Percentiles rank a stretch among this genome's conserved stretches.
These are phyloP conservation scores for Exophiala phaeomuriformis DNA, from an alignment of 2,329 filamentous ascomycete genomes.

Conservation along the genomic window DNA sequence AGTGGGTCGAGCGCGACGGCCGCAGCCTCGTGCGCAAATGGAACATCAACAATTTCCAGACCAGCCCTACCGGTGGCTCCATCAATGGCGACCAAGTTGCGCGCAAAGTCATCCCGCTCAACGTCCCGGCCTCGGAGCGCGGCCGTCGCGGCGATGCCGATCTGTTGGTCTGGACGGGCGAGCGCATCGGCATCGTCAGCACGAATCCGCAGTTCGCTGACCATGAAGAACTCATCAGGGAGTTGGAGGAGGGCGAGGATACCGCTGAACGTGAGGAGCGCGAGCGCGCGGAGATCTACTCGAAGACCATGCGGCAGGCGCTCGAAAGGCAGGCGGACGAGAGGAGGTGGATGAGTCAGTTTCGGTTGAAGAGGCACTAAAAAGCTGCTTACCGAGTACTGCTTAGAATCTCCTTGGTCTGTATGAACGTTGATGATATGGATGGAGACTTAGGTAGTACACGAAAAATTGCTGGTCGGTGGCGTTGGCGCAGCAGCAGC, in stretches of 20 bases:
- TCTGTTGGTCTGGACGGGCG: slow-evolving; percentile 80
- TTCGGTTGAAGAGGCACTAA: slow-evolving; percentile 43
- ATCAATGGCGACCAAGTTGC: slow-evolving; percentile 17
- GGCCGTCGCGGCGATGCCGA: slow-evolving; percentile 66
- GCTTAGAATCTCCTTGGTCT: too few relatives aligned
- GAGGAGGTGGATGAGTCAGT: slow-evolving; percentile 62
- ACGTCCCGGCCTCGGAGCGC: slow-evolving; percentile 47
- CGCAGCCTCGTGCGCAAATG: slow-evolving; percentile 44
- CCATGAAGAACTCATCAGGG: slow-evolving; percentile 32
- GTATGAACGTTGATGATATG: too few relatives aligned
- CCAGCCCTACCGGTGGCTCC: slow-evolving; percentile 11
- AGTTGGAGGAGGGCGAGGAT: slow-evolving; percentile 38
- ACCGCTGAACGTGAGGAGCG: slow-evolving; percentile 34
- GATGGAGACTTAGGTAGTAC: too few relatives aligned
- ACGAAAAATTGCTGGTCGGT: too few relatives aligned
- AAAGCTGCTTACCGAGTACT: neutral
- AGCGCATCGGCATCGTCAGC: slow-evolving; percentile 61
- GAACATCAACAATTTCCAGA: slow-evolving; percentile 48
- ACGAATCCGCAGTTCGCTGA: slow-evolving; percentile 31
- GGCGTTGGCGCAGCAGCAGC: too few relatives aligned
- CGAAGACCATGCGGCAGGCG: slow-evolving; percentile 64
- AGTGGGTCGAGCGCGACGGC: slow-evolving; percentile 87
- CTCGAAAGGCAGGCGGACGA: slow-evolving; percentile 73
- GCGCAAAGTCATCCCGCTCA: slow-evolving; percentile 29
- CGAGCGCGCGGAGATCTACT: slow-evolving; percentile 54